Evolutionary conservation across 2,329 filamentous ascomycete species (phyloP).

Genomic region (Akanthomyces dipterigenus): DNA sequence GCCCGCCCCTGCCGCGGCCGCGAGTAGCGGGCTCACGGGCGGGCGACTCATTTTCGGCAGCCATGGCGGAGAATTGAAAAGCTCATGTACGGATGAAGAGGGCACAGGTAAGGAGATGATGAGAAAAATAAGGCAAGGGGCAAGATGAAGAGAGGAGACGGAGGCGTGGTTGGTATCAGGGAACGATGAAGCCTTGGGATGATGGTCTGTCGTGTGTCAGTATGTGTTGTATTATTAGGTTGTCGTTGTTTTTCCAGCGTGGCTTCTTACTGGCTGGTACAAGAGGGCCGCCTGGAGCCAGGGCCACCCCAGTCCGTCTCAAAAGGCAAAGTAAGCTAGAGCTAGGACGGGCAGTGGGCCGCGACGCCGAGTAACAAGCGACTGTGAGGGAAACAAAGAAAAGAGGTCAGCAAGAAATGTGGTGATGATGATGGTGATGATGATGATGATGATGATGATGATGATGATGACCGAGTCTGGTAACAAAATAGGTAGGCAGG

Average conservation of each 20-base stretch:
- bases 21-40: slow-evolving; percentile 30
- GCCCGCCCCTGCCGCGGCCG: slow-evolving; percentile 21
- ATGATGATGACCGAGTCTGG: neutral
- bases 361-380: neutral
- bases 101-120: slow-evolving; percentile 9
- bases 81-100: slow-evolving; percentile 24
- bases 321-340: neutral
- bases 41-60: slow-evolving; percentile 31
- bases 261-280: slow-evolving; percentile 2
- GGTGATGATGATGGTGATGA: too few species aligned
- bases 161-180: neutral
- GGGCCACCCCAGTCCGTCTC: slow-evolving; percentile 6
- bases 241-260: slow-evolving; percentile 10
- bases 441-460: too few species aligned
- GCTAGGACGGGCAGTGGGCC: slow-evolving; percentile 3
- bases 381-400: too few species aligned
- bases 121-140: neutral
- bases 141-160: neutral
- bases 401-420: too few species aligned
- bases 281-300: slow-evolving; percentile 4
- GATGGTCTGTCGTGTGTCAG: neutral
- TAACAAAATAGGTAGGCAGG: neutral
- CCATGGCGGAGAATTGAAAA: slow-evolving; percentile 25
- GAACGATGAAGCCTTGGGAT: neutral
- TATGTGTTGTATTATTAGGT: slow-evolving; percentile 4